Conservation (phyloP, 441 rosid genomes). For the Metrosideros polymorpha region DNA sequence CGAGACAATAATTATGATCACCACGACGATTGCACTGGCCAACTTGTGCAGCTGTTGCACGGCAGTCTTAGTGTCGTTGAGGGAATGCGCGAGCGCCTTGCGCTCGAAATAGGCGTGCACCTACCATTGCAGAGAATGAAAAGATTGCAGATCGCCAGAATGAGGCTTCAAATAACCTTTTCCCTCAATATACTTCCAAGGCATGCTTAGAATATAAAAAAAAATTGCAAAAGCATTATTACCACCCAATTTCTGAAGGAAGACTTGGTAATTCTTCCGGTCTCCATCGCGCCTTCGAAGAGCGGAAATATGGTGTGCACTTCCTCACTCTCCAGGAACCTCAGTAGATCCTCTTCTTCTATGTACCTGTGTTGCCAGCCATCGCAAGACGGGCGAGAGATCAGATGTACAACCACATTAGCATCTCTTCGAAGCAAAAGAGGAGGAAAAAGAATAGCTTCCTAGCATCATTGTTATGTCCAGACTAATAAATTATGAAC, state of each 20-base stretch:
- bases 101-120: slow-evolving; percentile 3
- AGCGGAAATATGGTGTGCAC: not conserved
- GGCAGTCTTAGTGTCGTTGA: slow-evolving; percentile 6
- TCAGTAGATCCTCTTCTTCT: slow-evolving; percentile 5
- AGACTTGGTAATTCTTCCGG: not conserved
- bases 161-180: not conserved
- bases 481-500: not conserved
- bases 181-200: not conserved
- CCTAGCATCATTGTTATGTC: not conserved
- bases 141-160: not conserved
- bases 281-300: slow-evolving; percentile 7
- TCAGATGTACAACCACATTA: not conserved
- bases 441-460: not conserved
- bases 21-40: not conserved
- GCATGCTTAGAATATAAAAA: too few species aligned
- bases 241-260: slow-evolving; percentile 13
- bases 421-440: not conserved
- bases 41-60: slow-evolving; percentile 9
- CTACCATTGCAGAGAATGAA: not conserved
- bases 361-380: not conserved
- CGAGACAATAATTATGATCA: not conserved
- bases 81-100: slow-evolving; percentile 6
- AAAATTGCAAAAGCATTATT: not conserved
- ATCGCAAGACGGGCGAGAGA: not conserved
- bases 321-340: slow-evolving; percentile 4